Percentiles rank a stretch among this genome's conserved stretches.
Evolutionary conservation across 345 rosid genomes (phyloP).

Genomic region (Salix exigua): DNA sequence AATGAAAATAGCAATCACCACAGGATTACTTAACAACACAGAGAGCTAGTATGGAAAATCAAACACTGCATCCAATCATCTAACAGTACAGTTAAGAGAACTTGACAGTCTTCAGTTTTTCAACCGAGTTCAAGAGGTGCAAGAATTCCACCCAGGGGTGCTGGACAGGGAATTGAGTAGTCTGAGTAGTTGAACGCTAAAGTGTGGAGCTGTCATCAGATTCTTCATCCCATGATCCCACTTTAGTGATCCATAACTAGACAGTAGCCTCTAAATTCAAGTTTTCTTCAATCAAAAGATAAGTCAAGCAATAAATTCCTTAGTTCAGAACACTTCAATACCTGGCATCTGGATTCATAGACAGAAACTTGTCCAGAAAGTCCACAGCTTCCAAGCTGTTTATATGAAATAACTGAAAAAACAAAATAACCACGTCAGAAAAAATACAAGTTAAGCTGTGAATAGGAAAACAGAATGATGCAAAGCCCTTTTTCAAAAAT

Average conservation of each 20-base stretch:
- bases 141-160: not conserved
- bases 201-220: not conserved
- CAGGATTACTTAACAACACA: not conserved
- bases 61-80: not conserved
- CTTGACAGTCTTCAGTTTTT: not conserved
- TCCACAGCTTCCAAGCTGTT: constrained; percentile 72
- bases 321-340: constrained; percentile 16
- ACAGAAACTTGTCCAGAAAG: constrained; percentile 70
- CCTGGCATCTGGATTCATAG: constrained; percentile 89
- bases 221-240: not conserved
- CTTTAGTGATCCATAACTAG: not conserved
- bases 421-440: constrained; percentile 14
- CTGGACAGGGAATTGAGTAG: not conserved
- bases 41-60: not conserved
- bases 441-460: not conserved
- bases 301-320: not conserved
- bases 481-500: not conserved
- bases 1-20: not conserved
- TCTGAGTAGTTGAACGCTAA: not conserved
- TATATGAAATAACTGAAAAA: constrained; percentile 64
- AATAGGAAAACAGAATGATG: not conserved
- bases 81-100: not conserved
- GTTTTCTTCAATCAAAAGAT: not conserved
- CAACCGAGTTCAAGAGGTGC: not conserved
- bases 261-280: not conserved